Evolutionary conservation across 345 rosid species (phyloP).

Genomic region (Acer saccharum): DNA sequence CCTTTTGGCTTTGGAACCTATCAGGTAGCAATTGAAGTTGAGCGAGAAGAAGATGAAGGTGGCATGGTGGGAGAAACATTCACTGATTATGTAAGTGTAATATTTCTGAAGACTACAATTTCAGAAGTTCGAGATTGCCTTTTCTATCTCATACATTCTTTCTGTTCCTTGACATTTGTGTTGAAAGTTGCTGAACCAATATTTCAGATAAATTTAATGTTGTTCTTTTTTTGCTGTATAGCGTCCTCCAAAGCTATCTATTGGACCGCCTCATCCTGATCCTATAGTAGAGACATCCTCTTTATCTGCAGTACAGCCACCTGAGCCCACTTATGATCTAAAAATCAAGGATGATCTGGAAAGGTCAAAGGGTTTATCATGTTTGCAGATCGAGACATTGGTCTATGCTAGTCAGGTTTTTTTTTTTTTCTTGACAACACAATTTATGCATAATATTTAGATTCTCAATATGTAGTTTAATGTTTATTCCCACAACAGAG

Average conservation of each 20-base stretch:
- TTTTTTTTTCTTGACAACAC: constrained; percentile 17
- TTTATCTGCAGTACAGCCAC: constrained; percentile 95
- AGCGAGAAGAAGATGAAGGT: constrained; percentile 99
- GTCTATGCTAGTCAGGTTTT: constrained; percentile 95
- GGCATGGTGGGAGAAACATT: constrained; percentile 92
- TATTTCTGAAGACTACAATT: constrained; percentile 16
- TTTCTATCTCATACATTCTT: constrained; percentile 10
- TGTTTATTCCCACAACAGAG: constrained; percentile 56
- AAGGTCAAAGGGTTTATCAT: constrained; percentile 72
- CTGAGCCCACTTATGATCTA: constrained; percentile 84
- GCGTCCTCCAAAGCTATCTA: constrained; percentile 89
- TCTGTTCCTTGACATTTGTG: constrained; percentile 1
- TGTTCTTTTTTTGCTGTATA: constrained; percentile 31
- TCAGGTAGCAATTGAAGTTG: constrained; percentile 96
- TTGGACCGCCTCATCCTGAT: constrained; percentile 97
- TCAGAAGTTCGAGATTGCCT: constrained; percentile 10
- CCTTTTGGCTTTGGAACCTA: constrained; percentile 23
- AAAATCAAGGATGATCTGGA: constrained; percentile 77
- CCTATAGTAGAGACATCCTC: constrained; percentile 96
- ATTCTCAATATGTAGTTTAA: constrained; percentile 28
- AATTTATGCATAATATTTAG: constrained; percentile 27
- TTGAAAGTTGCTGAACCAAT: constrained; percentile 15
- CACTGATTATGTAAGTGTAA: constrained; percentile 82
- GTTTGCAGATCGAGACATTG: constrained; percentile 99
- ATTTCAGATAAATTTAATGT: constrained; percentile 16